Base-by-base conservation (phyloP, 139 green algal species). In the Tetradesmus lagerheimii region DNA sequence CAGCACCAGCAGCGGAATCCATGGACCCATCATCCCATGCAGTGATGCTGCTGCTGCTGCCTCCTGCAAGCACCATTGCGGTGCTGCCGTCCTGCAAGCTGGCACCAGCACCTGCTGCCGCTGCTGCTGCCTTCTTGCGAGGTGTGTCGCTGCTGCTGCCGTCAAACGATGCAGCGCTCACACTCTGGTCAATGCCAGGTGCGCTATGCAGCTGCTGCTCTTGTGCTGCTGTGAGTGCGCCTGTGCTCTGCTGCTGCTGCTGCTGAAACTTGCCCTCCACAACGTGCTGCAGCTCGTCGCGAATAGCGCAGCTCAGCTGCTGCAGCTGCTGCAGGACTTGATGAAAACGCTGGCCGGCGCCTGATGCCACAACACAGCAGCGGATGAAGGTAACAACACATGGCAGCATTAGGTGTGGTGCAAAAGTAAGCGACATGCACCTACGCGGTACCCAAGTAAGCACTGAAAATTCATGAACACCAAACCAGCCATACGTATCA, bases 261-360 rank as follows among this genome's bases (percentile, higher is more conserved):
- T 71, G 57, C 15, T 71, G 57, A 5, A 31, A 20, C n/a, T 79
- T 20, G 71, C 71, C n/a, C 9, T 79, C 71, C 71, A 79, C n/a
- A 2, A 71, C 18, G 4, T 71, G 20, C 31, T 20, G 31, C 3
- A 71, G 23, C 20, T 71, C 57, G 1, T 1, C 4, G 57, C 57
- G 57, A 9, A 71, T 71, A 8, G 57, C 57, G 31, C 57, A 71
- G 57, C 57, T 71, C n/a, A 79, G 71, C 71, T 86, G 80, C 80
- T 86, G 47, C 47, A 86, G 45, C 45, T 76, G 47, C 47, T 86
- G 80, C 43, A 76, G 4, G 2, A 86, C 37, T 14, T 82, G 34
- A 8, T 84, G 78, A 25, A 64, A 1, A 1, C 45, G 45, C 34
- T 27, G 47, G 18, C 71, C 20, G 31, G n/a, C 31, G 27, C 71